Conservation (phyloP, 352 stramenopile genomes). For the Elongisporangium anandrum region DNA sequence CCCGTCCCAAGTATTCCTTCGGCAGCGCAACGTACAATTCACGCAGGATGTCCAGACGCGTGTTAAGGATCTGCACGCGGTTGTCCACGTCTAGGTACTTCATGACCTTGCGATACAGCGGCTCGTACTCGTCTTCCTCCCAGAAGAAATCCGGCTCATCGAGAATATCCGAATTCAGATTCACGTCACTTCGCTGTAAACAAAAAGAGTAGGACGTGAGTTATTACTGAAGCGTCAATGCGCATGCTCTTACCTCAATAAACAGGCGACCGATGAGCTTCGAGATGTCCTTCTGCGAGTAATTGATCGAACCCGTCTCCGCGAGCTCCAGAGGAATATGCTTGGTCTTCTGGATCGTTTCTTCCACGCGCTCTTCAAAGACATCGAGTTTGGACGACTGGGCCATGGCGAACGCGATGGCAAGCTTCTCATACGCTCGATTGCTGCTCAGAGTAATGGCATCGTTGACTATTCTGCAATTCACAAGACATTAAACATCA, state of each 20-base stretch:
- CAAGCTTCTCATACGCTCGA: slow-evolving; percentile 87
- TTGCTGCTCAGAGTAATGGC: slow-evolving; percentile 81
- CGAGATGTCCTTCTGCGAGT: slow-evolving; percentile 89
- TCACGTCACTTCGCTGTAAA: slow-evolving; percentile 91
- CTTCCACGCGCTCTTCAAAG: slow-evolving; percentile 88
- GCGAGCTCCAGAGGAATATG: slow-evolving; percentile 89
- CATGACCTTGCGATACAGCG: slow-evolving; percentile 89
- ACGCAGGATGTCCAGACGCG: slow-evolving; percentile 89
- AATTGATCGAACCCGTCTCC: slow-evolving; percentile 84
- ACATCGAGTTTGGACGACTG: slow-evolving; percentile 93
- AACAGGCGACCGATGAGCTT: slow-evolving; percentile 90
- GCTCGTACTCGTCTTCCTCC: slow-evolving; percentile 92
- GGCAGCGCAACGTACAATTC: slow-evolving; percentile 87
- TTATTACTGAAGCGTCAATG: too few relatives aligned
- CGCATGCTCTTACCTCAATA: slow-evolving; percentile 78
- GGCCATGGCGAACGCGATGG: slow-evolving; percentile 90
- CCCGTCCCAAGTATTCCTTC: background rate
- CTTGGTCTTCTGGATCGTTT: slow-evolving; percentile 84
- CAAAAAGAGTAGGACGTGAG: too few relatives aligned
- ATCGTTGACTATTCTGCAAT: slow-evolving; percentile 62
- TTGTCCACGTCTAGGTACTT: slow-evolving; percentile 93
- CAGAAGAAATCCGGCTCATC: slow-evolving; percentile 94
- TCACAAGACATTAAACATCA: background rate
- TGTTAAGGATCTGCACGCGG: slow-evolving; percentile 92
- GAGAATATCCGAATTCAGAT: slow-evolving; percentile 93